These are phyloP conservation scores for Penicillium coffeae DNA, from an alignment of 495 filamentous ascomycete genomes.

Conservation along the genomic window DNA sequence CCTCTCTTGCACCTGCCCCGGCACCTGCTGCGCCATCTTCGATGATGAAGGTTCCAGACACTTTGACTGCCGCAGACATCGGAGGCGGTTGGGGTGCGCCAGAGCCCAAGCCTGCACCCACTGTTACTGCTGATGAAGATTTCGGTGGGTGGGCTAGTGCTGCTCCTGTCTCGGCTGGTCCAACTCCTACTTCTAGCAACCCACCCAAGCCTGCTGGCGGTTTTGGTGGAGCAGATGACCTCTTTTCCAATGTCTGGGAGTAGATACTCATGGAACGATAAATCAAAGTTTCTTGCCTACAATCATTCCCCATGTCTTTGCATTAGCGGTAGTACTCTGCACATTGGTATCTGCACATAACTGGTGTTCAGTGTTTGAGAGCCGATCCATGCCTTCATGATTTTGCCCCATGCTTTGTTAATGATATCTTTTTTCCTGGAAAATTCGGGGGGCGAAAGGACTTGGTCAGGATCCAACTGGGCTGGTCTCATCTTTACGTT, in stretches of 20 bases:
- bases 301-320: constrained; percentile 2
- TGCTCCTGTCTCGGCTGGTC: constrained; percentile 47
- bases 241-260: constrained; percentile 94
- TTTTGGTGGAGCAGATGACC: constrained; percentile 70
- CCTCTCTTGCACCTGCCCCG: constrained; percentile 5
- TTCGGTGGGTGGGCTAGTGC: constrained; percentile 91
- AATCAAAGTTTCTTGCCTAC: constrained; percentile 10
- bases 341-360: constrained; percentile 11
- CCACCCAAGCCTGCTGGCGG: constrained; percentile 52
- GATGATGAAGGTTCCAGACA: constrained; percentile 47
- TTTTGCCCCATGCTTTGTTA: neutral
- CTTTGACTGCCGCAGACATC: constrained; percentile 41
- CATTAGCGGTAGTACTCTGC: constrained; percentile 14
- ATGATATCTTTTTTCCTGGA: neutral
- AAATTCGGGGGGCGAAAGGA: constrained; percentile 1
- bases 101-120: constrained; percentile 49
- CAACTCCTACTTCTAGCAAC: constrained; percentile 24
- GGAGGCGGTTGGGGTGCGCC: constrained; percentile 56
- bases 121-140: constrained; percentile 80
- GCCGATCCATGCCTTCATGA: constrained; percentile 1
- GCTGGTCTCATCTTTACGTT: constrained; percentile 14
- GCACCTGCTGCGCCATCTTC: constrained; percentile 29
- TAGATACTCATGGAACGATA: constrained; percentile 32
- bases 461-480: constrained; percentile 12
- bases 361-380: constrained; percentile 1